phyloP scores from a whole-genome alignment of 345 rosid species.

The Hibiscus mutabilis region DNA sequence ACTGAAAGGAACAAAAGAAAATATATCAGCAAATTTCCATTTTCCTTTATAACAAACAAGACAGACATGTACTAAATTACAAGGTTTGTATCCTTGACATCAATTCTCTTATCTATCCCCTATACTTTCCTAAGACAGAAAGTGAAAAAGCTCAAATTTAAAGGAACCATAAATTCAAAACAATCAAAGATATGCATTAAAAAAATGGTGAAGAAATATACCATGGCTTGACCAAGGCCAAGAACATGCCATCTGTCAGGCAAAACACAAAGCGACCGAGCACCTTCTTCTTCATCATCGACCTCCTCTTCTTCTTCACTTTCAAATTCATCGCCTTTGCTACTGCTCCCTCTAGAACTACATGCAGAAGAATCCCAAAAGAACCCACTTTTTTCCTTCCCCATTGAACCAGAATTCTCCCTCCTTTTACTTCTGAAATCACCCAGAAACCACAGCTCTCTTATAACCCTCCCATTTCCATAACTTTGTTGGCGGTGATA shows the following conservation, averaged over 20 bases:
- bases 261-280: constrained; percentile 27
- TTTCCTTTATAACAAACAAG: background rate
- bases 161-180: background rate
- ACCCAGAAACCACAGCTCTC: constrained; percentile 17
- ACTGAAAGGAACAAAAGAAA: background rate
- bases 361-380: constrained; percentile 26
- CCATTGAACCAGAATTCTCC: constrained; percentile 27
- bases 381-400: constrained; percentile 21
- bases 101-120: background rate
- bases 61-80: background rate
- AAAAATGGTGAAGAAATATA: constrained; percentile 11
- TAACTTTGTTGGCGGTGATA: constrained; percentile 19
- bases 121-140: background rate
- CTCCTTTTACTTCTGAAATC: constrained; percentile 10
- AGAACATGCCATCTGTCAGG: constrained; percentile 90
- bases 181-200: background rate
- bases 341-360: constrained; percentile 6
- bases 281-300: constrained; percentile 17
- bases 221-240: constrained; percentile 99
- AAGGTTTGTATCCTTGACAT: background rate
- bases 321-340: constrained; percentile 26
- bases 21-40: background rate
- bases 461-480: constrained; percentile 6
- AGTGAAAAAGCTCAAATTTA: background rate
- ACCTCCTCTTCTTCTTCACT: constrained; percentile 30